Evolutionary conservation across 2,329 filamentous ascomycete genomes (phyloP).

Genomic region (Leptographium lundbergii): DNA sequence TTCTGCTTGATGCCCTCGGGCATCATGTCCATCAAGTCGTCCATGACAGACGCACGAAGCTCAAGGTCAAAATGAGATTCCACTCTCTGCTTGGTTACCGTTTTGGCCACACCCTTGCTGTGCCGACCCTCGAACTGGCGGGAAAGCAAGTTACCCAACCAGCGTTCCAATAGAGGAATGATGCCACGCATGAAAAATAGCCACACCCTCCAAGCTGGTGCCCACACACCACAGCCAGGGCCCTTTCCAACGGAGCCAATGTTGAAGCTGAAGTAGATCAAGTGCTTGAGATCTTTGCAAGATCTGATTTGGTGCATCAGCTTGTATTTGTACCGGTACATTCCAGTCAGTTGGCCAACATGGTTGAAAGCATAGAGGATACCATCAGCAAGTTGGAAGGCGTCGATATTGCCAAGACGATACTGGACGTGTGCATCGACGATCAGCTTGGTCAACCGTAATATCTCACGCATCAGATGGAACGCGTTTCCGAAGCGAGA

Average conservation of each 20-base stretch:
- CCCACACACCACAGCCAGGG: slow-evolving; percentile 97
- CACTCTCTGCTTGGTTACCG: slow-evolving; percentile 96
- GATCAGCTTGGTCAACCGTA: slow-evolving; percentile 91
- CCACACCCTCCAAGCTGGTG: slow-evolving; percentile 96
- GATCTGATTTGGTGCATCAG: slow-evolving; percentile 99
- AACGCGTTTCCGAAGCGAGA: slow-evolving; percentile 98
- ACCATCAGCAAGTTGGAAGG: slow-evolving; percentile 95
- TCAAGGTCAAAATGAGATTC: slow-evolving; percentile 98
- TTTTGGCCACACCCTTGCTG: slow-evolving; percentile 98
- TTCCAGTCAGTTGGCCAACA: slow-evolving; percentile 92
- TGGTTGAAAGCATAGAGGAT: slow-evolving; percentile 99
- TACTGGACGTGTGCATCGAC: slow-evolving; percentile 98
- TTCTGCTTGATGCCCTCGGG: slow-evolving; percentile 98
- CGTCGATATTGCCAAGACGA: slow-evolving; percentile 92
- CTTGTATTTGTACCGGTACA: slow-evolving; percentile 99
- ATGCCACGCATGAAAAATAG: slow-evolving; percentile 99
- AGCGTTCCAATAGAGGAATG: slow-evolving; percentile 89
- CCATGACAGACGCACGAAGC: slow-evolving; percentile 95
- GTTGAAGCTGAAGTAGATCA: slow-evolving; percentile 99
- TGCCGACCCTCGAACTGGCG: slow-evolving; percentile 97
- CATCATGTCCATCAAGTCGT: slow-evolving; percentile 99
- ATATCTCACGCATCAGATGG: slow-evolving; percentile 95
- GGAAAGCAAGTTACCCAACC: slow-evolving; percentile 92
- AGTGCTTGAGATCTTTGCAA: slow-evolving; percentile 96
- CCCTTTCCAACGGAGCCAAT: slow-evolving; percentile 93